phyloP scores from a whole-genome alignment of 1,139 yeast species.

The Blastobotrys illinoisensis region DNA sequence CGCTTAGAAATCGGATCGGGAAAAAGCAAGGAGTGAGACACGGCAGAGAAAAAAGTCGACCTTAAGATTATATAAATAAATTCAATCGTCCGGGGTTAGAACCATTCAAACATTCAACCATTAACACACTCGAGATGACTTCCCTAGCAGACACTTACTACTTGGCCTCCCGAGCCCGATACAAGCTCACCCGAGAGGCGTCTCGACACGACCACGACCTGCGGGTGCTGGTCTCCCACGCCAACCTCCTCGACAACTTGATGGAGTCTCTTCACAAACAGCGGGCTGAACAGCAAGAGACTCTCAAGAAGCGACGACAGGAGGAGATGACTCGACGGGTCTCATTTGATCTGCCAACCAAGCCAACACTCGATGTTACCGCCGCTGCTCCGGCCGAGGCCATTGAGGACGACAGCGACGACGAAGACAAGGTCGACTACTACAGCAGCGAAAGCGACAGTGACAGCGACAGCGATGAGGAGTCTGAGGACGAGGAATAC shows the following conservation, averaged over 20 bases:
- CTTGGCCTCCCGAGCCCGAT: slow-evolving; percentile 63
- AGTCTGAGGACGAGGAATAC: slow-evolving; percentile 1
- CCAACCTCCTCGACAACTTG: slow-evolving; percentile 64
- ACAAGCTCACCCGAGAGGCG: slow-evolving; percentile 65
- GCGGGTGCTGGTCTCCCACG: slow-evolving; percentile 64
- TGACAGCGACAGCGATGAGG: slow-evolving; percentile 10
- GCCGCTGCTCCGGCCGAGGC: slow-evolving; percentile 2
- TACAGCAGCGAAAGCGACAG: slow-evolving; percentile 8
- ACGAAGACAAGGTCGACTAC: slow-evolving; percentile 8
- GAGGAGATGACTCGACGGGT: neutral
- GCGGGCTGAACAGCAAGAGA: slow-evolving; percentile 1
- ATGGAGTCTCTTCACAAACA: slow-evolving; percentile 42
- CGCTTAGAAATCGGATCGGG: slow-evolving; percentile 2
- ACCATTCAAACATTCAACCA: neutral
- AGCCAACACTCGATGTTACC: slow-evolving; percentile 1
- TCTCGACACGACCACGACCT: slow-evolving; percentile 54
- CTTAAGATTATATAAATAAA: slow-evolving; percentile 2
- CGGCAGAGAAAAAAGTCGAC: neutral
- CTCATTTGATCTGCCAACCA: neutral
- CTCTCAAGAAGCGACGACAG: slow-evolving; percentile 1
- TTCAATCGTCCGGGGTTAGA: neutral
- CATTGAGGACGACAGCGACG: slow-evolving; percentile 1
- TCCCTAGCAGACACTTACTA: slow-evolving; percentile 49
- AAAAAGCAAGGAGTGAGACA: slow-evolving; percentile 1
- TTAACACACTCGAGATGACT: neutral